A percentile compares a stretch with the other conserved stretches of the same genome.
phyloP scores from a whole-genome alignment of 2,329 filamentous ascomycete genomes.

The Cladosporium sp. region DNA sequence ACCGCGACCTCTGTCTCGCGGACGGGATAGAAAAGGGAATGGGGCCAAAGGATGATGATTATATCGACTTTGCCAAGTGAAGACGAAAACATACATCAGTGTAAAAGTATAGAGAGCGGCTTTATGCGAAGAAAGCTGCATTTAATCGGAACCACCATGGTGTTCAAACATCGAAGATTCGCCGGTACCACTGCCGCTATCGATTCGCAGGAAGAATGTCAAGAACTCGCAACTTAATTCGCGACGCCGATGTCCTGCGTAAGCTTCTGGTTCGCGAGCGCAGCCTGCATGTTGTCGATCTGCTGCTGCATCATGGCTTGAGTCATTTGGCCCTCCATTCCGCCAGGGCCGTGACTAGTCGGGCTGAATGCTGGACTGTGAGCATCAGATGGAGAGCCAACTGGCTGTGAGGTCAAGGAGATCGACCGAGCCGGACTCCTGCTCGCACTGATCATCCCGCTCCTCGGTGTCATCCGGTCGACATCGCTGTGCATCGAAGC shows the following conservation, averaged over 20 bases:
- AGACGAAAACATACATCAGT: too few relatives aligned
- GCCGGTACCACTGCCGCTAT: too few relatives aligned
- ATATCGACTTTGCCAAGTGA: conserved; percentile 17
- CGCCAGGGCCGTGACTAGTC: conserved; percentile 13
- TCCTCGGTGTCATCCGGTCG: conserved; percentile 1
- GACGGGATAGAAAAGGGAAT: conserved; percentile 45
- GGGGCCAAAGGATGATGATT: conserved; percentile 43
- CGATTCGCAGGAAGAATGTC: background rate
- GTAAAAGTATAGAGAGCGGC: too few relatives aligned
- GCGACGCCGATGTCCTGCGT: conserved; percentile 17
- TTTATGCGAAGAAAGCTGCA: too few relatives aligned
- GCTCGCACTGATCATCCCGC: background rate
- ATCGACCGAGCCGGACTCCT: background rate
- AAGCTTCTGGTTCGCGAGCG: conserved; percentile 20
- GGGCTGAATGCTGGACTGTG: conserved; percentile 21
- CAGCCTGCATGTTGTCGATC: conserved; percentile 27
- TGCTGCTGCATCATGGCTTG: conserved; percentile 22
- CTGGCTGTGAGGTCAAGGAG: background rate
- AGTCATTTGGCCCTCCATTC: conserved; percentile 18
- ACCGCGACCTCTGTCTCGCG: conserved; percentile 41
- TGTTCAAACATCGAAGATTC: background rate
- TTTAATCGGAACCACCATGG: background rate
- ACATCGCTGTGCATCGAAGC: background rate
- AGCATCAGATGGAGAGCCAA: background rate
- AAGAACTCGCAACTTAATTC: conserved; percentile 10